Base-by-base conservation (phyloP, 306 rosid genomes). In the Delonix regia region DNA sequence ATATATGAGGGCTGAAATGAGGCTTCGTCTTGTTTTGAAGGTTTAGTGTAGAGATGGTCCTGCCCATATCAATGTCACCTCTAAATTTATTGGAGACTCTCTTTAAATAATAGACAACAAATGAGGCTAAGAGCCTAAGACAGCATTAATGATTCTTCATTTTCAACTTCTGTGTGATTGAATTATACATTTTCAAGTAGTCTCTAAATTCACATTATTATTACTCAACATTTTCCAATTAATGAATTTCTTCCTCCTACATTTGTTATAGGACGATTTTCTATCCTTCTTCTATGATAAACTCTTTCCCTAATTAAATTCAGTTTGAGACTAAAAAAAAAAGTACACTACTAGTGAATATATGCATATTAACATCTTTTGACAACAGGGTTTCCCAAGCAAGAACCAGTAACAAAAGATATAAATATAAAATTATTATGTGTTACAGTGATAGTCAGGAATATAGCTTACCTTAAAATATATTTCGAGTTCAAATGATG, bases 401-500 rank as follows among this genome's bases (percentile, higher is more conserved):
- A 57, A 39, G 44, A 39, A 39, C 5, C 6, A 39, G 12, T 39
- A 2, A 7, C 44, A 8, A 39, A 39, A 39, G 25, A 57, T 14
- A 25, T 9, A 74, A 65, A 11, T 64, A 71, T 39, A 48, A 21
- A 52, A 63, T 18, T 45, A 25, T 14, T 33, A 59, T 45, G 27
- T 5, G 24, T 69, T 52, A 53, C 25, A 66, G 42, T 61, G 53
- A 42, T 28, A 77, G 25, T 22, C 11, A 77, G 22, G 81, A 74
- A 72, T 76, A 45, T 42, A 68, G 73, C 67, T 51, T 87, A 91
- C 99, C 94, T 93, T 78, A 80, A 96, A 96, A 83, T 88, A 93
- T 64, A 96, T 93, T 87, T 96, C 97, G 65, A 96, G 99, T 82
- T 96, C 99, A 84, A 91, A 93, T 33, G 98, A 96, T 30, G 99